Evolutionary conservation across 2,329 filamentous ascomycete species (phyloP), one percentile per base, ranked within the genome.

Genomic region (Ascochyta pisi): DNA sequence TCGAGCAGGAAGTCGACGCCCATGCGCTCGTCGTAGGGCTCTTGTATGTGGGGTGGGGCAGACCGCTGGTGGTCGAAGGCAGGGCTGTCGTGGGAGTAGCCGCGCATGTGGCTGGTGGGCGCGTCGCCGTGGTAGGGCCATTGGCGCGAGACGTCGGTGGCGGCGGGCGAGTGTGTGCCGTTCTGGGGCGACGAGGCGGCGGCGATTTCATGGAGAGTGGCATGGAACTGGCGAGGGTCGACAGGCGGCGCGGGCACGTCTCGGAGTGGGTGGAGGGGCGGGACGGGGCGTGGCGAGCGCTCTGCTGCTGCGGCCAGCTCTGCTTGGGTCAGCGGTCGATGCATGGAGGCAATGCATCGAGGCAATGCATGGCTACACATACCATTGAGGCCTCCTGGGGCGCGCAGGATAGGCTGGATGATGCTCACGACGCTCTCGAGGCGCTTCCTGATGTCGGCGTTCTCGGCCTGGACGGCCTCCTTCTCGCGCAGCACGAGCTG

Each of bases 381-480:
- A 82, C 80, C 79, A 64, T 78, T 75, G 52, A 81, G 65, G 10
- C 79, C 78, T 23, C 76, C 76, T n/a, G 71, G 52, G 1, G 65
- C 52, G 33, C 73, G 66, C 52, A 89, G 73, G 24, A 89, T 75
- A 35, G 86, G 85, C 69, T 88, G 84, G 46, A 89, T 80, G 69
- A 88, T 82, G 63, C 83, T 79, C 71, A 92, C 76, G 35, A 92
- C 84, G 29, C 83, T 82, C 53, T 85, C 83, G 63, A 96, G 77
- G 29, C 87, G 84, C 70, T 84, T 82, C 68, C 87, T 88, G 61
- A 96, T 88, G 61, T 93, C 89, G 58, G 86, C 84, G 78, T 95
- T 94, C 77, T 96, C 91, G 29, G 86, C 85, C 77, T 92, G 86
- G 49, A 92, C 85, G 13, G 84, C 83, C 70, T 94, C 89, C 78